Conservation (phyloP, 169 alveolate species). For the Perkinsus olseni region DNA sequence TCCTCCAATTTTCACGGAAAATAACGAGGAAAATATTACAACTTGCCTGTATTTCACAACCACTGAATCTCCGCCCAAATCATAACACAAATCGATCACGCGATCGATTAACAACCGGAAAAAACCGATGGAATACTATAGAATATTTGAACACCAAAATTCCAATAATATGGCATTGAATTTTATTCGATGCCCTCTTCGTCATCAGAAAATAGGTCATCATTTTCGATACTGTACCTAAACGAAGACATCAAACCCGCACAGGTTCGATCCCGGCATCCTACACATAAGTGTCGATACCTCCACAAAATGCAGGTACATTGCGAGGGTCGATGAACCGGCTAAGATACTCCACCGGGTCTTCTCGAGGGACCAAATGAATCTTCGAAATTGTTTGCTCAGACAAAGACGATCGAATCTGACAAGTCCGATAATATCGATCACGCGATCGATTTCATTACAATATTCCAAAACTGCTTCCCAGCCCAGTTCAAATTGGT, state of each 20-base stretch:
- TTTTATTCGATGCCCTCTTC: not conserved
- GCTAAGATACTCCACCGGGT: not conserved
- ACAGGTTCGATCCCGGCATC: not conserved
- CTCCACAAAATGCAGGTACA: not conserved
- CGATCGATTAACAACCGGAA: not conserved
- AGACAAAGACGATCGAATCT: not conserved
- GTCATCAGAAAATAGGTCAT: not conserved
- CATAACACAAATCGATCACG: not conserved
- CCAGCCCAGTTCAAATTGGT: not conserved
- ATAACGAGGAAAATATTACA: too few species aligned
- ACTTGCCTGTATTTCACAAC: not conserved
- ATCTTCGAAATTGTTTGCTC: not conserved
- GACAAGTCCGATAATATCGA: not conserved
- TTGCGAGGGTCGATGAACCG: not conserved
- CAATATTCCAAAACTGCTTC: not conserved
- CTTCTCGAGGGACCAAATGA: not conserved
- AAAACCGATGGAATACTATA: not conserved
- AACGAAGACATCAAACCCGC: not conserved
- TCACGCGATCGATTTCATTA: not conserved
- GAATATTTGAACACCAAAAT: too few species aligned
- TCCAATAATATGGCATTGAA: not conserved
- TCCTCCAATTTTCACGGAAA: too few species aligned
- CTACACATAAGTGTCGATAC: not conserved
- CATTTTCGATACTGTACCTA: not conserved
- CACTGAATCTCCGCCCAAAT: not conserved